Base-by-base conservation (phyloP, 768 basidiomycete species). In the Suillus alpinus region DNA sequence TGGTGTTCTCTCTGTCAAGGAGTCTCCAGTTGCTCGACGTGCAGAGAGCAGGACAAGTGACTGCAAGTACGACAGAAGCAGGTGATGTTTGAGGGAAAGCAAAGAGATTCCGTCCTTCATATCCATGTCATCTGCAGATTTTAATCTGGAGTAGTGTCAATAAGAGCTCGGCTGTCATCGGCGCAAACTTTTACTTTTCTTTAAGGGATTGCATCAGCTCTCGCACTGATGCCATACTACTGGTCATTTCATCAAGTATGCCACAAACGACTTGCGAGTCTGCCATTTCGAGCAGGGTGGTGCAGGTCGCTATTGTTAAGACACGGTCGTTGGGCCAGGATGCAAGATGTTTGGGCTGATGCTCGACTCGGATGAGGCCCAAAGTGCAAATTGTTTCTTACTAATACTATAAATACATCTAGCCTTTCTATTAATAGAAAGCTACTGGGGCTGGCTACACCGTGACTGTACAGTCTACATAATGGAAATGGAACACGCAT, bases 61-160 rank as follows among this genome's bases (percentile, higher is more conserved):
- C 60, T 94, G 94, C 10, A 97, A 78, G 72, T 97, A 96, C 2
- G 88, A 88, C 3, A 98, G 75, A 62, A 97, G 81, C 23, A 91
- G 73, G 58, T 94, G 85, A 66, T 95, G 89, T 75, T 97, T 95
- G 55, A 95, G 76, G 12, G 92, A 91, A 26, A 99, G 80, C 5
- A 99, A 80, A 0, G 97, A 98, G 62, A 99, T 93, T 41, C 97
- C 97, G 34, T 92, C 83, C 67, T 80, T 82, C 12, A 81, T 83
- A 62, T 89, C 80, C 36, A 84, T 58, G 34, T 78, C 76, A 31
- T 75, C 65, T 2, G 75, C 63, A 26, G 60, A 65, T 41, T 70
- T 59, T 34, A 70, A 65, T 61, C 76, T 81, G 59, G 20, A 53
- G 18, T 13, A n/a, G 2, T 52, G 68, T 62, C 65, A 77, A 63